phyloP scores from a whole-genome alignment of 257 asterid genomes.

The Knoxia roxburghii region DNA sequence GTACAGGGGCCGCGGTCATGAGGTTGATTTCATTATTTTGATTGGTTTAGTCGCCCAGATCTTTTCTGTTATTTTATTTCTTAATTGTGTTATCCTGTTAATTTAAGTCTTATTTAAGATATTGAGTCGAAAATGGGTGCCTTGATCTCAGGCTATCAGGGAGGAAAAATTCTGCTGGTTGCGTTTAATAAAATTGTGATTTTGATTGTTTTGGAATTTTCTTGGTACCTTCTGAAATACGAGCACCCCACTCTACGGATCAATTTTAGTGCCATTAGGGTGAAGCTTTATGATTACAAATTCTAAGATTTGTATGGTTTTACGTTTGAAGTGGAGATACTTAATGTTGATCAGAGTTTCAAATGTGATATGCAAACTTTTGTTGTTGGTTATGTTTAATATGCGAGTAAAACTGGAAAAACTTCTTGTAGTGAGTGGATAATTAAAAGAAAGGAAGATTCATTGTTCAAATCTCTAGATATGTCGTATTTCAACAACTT shows the following conservation, averaged over 20 bases:
- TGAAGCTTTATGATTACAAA: neutral
- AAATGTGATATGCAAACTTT: neutral
- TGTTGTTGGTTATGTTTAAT: neutral
- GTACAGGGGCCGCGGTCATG: conserved; percentile 83
- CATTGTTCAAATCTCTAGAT: neutral
- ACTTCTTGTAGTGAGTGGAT: neutral
- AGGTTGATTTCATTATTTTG: conserved; percentile 36
- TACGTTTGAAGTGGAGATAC: neutral
- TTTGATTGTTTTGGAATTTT: neutral
- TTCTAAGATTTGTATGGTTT: conserved; percentile 1
- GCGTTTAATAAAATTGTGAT: neutral
- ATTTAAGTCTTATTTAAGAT: neutral
- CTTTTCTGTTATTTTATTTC: no score
- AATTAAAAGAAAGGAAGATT: neutral
- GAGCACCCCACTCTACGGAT: neutral
- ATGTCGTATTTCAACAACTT: neutral
- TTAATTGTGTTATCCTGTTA: neutral
- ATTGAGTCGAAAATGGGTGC: neutral
- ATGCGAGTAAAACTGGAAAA: neutral
- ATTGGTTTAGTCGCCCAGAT: neutral
- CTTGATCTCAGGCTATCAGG: neutral
- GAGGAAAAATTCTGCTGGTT: neutral
- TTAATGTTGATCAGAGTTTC: neutral
- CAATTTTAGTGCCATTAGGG: neutral
- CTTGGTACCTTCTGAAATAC: neutral